These are phyloP conservation scores for Isoetes engelmannii DNA, from an alignment of 83 land plant genomes.

Conservation along the genomic window DNA sequence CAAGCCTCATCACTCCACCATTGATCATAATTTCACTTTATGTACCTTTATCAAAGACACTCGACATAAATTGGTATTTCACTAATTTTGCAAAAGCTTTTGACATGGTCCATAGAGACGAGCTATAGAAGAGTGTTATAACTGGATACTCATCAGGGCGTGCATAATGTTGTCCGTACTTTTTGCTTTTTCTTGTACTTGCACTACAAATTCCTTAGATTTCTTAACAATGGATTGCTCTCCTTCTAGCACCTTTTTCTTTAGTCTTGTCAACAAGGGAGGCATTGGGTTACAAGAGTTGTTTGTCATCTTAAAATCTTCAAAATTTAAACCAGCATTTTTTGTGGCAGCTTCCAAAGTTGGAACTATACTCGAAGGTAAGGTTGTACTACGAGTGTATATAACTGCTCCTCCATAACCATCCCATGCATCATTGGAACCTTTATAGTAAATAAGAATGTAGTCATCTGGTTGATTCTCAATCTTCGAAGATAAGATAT, in stretches of 20 bases:
- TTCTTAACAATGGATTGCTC: neutral
- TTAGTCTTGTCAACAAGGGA: neutral
- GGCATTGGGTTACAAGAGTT: neutral
- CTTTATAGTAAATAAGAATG: constrained; percentile 1
- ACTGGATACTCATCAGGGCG: too few species aligned
- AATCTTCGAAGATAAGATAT: neutral
- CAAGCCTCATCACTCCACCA: too few species aligned
- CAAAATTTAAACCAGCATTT: neutral
- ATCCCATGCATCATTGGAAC: constrained; percentile 7
- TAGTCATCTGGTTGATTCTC: constrained; percentile 6
- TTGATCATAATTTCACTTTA: too few species aligned
- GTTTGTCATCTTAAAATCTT: neutral
- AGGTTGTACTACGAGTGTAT: neutral
- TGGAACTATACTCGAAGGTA: neutral
- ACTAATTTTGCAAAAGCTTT: too few species aligned
- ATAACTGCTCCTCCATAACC: neutral
- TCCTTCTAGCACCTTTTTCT: neutral
- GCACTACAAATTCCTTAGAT: neutral
- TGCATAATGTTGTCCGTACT: too few species aligned
- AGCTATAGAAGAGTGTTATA: too few species aligned
- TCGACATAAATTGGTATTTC: too few species aligned
- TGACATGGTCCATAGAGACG: too few species aligned
- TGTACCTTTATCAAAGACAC: too few species aligned
- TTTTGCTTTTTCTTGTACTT: too few species aligned
- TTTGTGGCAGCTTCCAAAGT: neutral